These are phyloP conservation scores for Fusarium algeriense DNA, from an alignment of 2,329 filamentous ascomycete species.

Conservation along the genomic window DNA sequence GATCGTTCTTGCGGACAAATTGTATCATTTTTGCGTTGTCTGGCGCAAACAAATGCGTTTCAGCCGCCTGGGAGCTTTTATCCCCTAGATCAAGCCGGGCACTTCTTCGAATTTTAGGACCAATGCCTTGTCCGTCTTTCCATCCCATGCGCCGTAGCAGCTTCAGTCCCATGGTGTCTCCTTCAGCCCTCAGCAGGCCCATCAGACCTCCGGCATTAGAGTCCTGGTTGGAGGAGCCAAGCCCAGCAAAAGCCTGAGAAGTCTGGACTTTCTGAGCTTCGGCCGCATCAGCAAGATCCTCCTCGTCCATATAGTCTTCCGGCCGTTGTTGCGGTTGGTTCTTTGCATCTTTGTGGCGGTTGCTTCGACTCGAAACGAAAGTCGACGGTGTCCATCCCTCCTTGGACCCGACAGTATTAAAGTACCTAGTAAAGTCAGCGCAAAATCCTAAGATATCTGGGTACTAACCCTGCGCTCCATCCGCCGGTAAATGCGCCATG, in stretches of 20 bases:
- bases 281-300: constrained; percentile 88
- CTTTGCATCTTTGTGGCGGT: constrained; percentile 75
- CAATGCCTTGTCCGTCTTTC: constrained; percentile 93
- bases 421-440: constrained; percentile 72
- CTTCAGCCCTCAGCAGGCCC: constrained; percentile 77
- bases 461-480: constrained; percentile 88
- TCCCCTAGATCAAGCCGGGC: constrained; percentile 71
- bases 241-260: constrained; percentile 76
- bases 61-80: constrained; percentile 53
- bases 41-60: constrained; percentile 84
- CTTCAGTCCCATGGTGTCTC: constrained; percentile 88
- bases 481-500: constrained; percentile 98
- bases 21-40: constrained; percentile 79
- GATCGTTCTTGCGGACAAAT: constrained; percentile 74
- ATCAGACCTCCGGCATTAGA: constrained; percentile 68
- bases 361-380: constrained; percentile 89
- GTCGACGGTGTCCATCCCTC: constrained; percentile 96
- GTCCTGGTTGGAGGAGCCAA: constrained; percentile 76
- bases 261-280: constrained; percentile 83
- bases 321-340: constrained; percentile 72
- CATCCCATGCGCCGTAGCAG: constrained; percentile 94
- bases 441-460: not conserved
- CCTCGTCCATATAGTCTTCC: constrained; percentile 98
- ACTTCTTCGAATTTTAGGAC: constrained; percentile 82
- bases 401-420: constrained; percentile 97